phyloP scores from a whole-genome alignment of 2,329 filamentous ascomycete genomes.

The Penicillium freii region DNA sequence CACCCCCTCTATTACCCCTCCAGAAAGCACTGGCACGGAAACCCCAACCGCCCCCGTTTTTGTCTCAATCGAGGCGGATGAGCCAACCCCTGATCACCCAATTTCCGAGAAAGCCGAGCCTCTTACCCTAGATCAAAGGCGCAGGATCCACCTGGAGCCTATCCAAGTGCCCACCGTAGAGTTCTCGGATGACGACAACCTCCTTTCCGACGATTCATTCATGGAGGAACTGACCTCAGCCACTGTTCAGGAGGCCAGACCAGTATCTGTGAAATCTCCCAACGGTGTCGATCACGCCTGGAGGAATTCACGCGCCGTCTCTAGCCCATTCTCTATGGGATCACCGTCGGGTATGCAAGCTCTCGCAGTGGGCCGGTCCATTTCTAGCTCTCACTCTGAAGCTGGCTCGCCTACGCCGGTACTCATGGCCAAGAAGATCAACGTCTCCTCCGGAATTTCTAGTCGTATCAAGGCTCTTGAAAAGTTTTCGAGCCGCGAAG shows the following conservation, averaged over 20 bases:
- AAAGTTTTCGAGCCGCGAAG: slow-evolving; percentile 61
- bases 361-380: slow-evolving; percentile 37
- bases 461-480: slow-evolving; percentile 92
- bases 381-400: slow-evolving; percentile 39
- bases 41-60: slow-evolving; percentile 19
- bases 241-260: slow-evolving; percentile 78
- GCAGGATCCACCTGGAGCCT: slow-evolving; percentile 48
- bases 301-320: slow-evolving; percentile 42
- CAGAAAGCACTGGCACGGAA: slow-evolving; percentile 18
- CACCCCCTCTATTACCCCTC: slow-evolving; percentile 18
- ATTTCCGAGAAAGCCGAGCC: slow-evolving; percentile 21
- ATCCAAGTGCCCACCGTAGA: slow-evolving; percentile 48
- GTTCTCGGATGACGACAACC: slow-evolving; percentile 44
- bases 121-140: slow-evolving; percentile 33
- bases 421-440: slow-evolving; percentile 68
- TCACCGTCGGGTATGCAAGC: slow-evolving; percentile 31
- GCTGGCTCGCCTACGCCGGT: slow-evolving; percentile 40
- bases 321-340: slow-evolving; percentile 36
- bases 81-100: slow-evolving; percentile 24
- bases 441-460: slow-evolving; percentile 85
- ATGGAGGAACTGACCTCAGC: slow-evolving; percentile 84
- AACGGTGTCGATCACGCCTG: slow-evolving; percentile 36
- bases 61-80: slow-evolving; percentile 23
- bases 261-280: slow-evolving; percentile 78
- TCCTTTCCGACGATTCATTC: slow-evolving; percentile 66